A percentile compares a stretch with the other conserved stretches of the same genome.
These are phyloP conservation scores for Dendrostoma leiphaemia DNA, from an alignment of 2,329 filamentous ascomycete species.

Conservation along the genomic window DNA sequence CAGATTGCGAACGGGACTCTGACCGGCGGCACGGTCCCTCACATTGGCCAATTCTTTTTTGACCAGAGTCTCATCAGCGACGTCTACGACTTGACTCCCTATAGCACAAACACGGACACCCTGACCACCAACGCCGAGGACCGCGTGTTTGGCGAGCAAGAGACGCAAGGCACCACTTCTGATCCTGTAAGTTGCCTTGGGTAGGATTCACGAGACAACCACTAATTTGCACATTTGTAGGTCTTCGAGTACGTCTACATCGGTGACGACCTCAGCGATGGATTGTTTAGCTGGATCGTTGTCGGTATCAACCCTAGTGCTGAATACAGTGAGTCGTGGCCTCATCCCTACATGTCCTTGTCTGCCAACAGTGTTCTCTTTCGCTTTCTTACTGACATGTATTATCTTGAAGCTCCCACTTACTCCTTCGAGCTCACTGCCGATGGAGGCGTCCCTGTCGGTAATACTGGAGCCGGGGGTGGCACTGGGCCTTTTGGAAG, in stretches of 20 bases:
- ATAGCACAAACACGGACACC: conserved; percentile 30
- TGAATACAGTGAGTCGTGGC: no score
- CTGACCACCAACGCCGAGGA: conserved; percentile 46
- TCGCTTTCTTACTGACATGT: no score
- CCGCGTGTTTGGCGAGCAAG: conserved; percentile 34
- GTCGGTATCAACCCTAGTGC: conserved; percentile 43
- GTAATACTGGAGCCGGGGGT: neutral
- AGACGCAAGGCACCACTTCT: conserved; percentile 31
- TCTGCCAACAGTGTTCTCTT: no score
- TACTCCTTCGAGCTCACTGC: conserved; percentile 11
- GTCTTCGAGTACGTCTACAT: conserved; percentile 56
- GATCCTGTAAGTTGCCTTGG: no score
- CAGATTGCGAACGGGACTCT: conserved; percentile 47
- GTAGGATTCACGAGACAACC: no score
- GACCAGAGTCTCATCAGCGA: conserved; percentile 3
- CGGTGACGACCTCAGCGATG: conserved; percentile 41
- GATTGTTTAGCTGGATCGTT: conserved; percentile 50
- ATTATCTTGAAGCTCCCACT: no score
- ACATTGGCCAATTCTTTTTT: conserved; percentile 12
- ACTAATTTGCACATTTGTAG: no score
- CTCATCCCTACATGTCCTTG: no score
- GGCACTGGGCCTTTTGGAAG: neutral
- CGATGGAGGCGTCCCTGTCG: conserved; percentile 4
- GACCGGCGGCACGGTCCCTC: conserved; percentile 28
- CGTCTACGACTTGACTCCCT: conserved; percentile 1